Evolutionary conservation across 352 stramenopile species (phyloP).

Genomic region (Globisporangium barbulae): DNA sequence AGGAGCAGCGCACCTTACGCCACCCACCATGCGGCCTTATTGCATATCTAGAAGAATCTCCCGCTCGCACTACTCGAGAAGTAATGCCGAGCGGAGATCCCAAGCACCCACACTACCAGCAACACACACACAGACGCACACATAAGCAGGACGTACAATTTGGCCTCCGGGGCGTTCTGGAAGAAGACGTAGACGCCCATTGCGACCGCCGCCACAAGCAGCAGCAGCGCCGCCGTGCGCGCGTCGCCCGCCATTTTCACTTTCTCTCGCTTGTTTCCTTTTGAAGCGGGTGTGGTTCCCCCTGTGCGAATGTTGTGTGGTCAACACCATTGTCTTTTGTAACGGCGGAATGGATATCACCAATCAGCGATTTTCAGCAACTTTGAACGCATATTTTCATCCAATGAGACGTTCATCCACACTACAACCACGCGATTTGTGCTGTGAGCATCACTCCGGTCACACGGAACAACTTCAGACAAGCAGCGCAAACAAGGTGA

Average conservation of each 20-base stretch:
- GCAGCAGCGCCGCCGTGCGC: conserved; percentile 37
- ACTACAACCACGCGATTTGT: conserved; percentile 5
- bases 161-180: conserved; percentile 50
- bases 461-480: not conserved
- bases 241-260: conserved; percentile 13
- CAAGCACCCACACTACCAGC: not conserved
- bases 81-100: not conserved
- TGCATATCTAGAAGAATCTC: conserved; percentile 10
- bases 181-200: conserved; percentile 70
- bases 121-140: not conserved
- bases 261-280: not conserved
- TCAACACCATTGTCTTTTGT: not conserved
- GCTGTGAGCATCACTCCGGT: conserved; percentile 1
- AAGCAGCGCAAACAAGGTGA: not conserved
- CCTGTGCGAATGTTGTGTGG: not conserved
- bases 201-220: conserved; percentile 36
- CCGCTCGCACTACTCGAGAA: not conserved
- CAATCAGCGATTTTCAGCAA: conserved; percentile 1
- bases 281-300: not conserved
- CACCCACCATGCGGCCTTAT: not conserved
- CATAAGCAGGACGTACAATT: conserved; percentile 47
- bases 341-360: conserved; percentile 13
- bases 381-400: not conserved
- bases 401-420: not conserved
- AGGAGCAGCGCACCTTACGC: not conserved